Evolutionary conservation across 805 yeast genomes (phyloP).

Genomic region (Wickerhamiella cacticola): DNA sequence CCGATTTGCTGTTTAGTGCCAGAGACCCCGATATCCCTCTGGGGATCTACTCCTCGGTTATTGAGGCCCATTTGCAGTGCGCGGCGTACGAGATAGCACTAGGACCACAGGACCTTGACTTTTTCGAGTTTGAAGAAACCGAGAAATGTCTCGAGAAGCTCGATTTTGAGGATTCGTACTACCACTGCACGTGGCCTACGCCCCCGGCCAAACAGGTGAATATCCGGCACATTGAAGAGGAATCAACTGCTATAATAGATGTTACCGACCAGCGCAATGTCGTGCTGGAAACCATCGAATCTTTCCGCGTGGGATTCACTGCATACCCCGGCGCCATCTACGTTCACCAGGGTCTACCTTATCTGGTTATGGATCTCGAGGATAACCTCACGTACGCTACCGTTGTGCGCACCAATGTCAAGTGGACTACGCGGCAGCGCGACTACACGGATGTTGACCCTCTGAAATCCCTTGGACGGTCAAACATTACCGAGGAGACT

Average conservation of each 20-base stretch:
- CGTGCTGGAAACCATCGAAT: slow-evolving; percentile 82
- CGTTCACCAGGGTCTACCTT: slow-evolving; percentile 87
- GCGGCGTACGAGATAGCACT: slow-evolving; percentile 83
- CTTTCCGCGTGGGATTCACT: slow-evolving; percentile 78
- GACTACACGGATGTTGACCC: slow-evolving; percentile 95
- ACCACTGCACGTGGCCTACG: slow-evolving; percentile 55
- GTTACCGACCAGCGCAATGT: slow-evolving; percentile 58
- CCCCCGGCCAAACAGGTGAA: slow-evolving; percentile 72
- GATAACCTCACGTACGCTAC: slow-evolving; percentile 68
- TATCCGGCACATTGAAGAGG: slow-evolving; percentile 73
- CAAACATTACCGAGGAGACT: background rate
- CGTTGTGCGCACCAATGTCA: slow-evolving; percentile 80
- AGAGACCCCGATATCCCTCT: slow-evolving; percentile 49
- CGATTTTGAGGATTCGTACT: slow-evolving; percentile 31
- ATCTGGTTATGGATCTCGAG: slow-evolving; percentile 73
- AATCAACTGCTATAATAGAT: slow-evolving; percentile 79
- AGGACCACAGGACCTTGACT: slow-evolving; percentile 39
- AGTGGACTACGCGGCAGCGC: slow-evolving; percentile 85
- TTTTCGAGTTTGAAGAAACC: slow-evolving; percentile 37
- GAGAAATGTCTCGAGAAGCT: slow-evolving; percentile 16
- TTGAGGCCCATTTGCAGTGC: slow-evolving; percentile 79
- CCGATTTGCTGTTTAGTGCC: slow-evolving; percentile 42
- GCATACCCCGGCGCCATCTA: slow-evolving; percentile 87
- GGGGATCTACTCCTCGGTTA: slow-evolving; percentile 47
- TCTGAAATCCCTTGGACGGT: slow-evolving; percentile 24